A percentile compares a stretch with the other conserved stretches of the same genome.
Evolutionary conservation across 140 eudicot genomes (phyloP).

Genomic region (Cichorium intybus): DNA sequence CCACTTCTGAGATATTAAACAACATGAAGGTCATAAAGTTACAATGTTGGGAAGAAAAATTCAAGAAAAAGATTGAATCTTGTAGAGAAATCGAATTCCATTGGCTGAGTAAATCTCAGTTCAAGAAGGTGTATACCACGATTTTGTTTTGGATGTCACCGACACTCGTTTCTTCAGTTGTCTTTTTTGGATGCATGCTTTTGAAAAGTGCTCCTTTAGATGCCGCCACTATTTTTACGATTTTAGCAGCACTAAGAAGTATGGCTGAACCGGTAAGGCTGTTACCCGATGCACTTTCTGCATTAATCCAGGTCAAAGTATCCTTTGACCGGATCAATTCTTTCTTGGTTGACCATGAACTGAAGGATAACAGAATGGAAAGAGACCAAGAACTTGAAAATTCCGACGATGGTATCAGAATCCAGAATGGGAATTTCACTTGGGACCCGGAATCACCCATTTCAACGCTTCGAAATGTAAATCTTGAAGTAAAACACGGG

Average conservation of each 20-base stretch:
- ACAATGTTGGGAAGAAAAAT: constrained; percentile 64
- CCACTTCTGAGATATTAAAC: constrained; percentile 54
- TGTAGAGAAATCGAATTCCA: constrained; percentile 46
- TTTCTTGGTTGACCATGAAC: constrained; percentile 55
- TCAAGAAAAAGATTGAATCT: constrained; percentile 38
- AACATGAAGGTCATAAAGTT: constrained; percentile 65
- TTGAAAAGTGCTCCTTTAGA: constrained; percentile 44
- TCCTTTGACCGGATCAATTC: constrained; percentile 51
- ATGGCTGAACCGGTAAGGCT: constrained; percentile 58
- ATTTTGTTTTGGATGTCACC: constrained; percentile 67
- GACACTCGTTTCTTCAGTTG: constrained; percentile 47
- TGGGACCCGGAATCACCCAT: constrained; percentile 50
- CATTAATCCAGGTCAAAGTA: constrained; percentile 52
- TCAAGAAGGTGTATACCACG: constrained; percentile 26
- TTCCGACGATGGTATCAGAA: constrained; percentile 21
- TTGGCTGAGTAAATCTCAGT: constrained; percentile 46
- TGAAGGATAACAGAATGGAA: constrained; percentile 20
- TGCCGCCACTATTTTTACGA: too few species aligned
- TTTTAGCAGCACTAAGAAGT: constrained; percentile 46
- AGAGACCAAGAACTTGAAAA: constrained; percentile 1
- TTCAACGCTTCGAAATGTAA: constrained; percentile 33
- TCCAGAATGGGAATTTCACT: constrained; percentile 37
- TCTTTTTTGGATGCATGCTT: constrained; percentile 41
- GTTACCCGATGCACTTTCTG: constrained; percentile 55
- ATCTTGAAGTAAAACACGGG: constrained; percentile 36